phyloP scores from a whole-genome alignment of 345 rosid species.

The Cardamine resedifolia region DNA sequence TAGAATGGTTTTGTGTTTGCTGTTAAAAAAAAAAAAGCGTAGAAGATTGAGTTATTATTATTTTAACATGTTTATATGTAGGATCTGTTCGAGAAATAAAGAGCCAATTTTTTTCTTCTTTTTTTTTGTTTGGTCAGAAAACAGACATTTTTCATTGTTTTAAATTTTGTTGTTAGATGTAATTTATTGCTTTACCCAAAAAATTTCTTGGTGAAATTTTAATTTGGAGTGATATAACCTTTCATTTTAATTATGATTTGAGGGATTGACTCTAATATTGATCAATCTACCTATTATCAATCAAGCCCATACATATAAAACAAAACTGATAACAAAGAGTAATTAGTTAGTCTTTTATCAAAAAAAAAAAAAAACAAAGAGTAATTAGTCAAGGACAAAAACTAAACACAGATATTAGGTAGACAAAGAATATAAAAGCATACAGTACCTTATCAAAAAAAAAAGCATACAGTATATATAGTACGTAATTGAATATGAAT shows the following conservation, averaged over 20 bases:
- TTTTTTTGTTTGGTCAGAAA: too few species aligned
- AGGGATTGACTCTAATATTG: neutral
- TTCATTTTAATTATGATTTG: neutral
- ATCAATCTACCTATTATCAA: neutral
- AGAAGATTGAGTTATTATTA: too few species aligned
- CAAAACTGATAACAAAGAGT: neutral
- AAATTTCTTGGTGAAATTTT: neutral
- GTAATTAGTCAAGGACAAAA: neutral
- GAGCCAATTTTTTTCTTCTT: neutral
- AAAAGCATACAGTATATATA: too few species aligned
- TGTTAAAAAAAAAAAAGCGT: too few species aligned
- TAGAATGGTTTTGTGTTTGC: too few species aligned
- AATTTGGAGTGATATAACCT: neutral
- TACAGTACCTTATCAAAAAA: too few species aligned
- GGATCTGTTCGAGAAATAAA: neutral
- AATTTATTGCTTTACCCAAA: too few species aligned
- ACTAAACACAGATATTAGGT: neutral
- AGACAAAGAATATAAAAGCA: neutral
- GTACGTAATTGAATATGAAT: neutral
- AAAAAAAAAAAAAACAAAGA: too few species aligned
- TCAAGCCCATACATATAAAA: neutral
- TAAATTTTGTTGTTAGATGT: neutral
- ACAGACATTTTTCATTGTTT: neutral
- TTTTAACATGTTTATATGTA: neutral
- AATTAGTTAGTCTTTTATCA: too few species aligned